Evolutionary conservation across 345 rosid species (phyloP).

Genomic region (Eucalyptus polybractea): DNA sequence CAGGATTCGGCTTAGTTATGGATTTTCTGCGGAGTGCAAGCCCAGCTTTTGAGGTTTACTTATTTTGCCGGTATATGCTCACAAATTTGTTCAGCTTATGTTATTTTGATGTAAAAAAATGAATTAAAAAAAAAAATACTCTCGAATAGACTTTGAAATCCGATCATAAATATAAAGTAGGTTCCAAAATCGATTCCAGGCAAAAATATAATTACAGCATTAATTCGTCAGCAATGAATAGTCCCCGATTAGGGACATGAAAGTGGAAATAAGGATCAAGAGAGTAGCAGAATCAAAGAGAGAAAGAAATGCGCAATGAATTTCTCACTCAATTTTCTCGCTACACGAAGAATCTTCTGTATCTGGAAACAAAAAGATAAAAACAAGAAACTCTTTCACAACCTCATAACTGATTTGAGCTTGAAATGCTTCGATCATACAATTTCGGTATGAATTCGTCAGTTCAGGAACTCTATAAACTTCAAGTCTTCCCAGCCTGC

Average conservation of each 20-base stretch:
- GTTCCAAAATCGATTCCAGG: not conserved
- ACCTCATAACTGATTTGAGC: not conserved
- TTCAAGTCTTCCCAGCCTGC: not conserved
- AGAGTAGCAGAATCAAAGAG: not conserved
- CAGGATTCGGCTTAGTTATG: not conserved
- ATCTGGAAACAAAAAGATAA: not conserved
- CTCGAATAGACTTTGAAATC: too few relatives aligned
- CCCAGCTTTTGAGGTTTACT: too few relatives aligned
- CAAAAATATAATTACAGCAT: too few relatives aligned
- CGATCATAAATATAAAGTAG: accelerated
- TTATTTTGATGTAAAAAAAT: not conserved
- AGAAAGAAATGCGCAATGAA: not conserved
- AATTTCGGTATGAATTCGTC: not conserved
- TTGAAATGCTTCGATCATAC: not conserved
- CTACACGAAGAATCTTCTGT: not conserved
- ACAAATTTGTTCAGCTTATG: not conserved
- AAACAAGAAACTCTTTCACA: not conserved
- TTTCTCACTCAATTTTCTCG: not conserved
- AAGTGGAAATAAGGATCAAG: not conserved
- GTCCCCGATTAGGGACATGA: not conserved
- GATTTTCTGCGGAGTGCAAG: not conserved
- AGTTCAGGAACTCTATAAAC: not conserved
- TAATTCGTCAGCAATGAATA: not conserved
- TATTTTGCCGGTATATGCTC: not conserved
- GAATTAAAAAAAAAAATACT: too few relatives aligned